A percentile compares a stretch with the other conserved stretches of the same genome.
Conservation (phyloP, 2,329 filamentous ascomycete genomes). For the Grosmannia huntii region DNA sequence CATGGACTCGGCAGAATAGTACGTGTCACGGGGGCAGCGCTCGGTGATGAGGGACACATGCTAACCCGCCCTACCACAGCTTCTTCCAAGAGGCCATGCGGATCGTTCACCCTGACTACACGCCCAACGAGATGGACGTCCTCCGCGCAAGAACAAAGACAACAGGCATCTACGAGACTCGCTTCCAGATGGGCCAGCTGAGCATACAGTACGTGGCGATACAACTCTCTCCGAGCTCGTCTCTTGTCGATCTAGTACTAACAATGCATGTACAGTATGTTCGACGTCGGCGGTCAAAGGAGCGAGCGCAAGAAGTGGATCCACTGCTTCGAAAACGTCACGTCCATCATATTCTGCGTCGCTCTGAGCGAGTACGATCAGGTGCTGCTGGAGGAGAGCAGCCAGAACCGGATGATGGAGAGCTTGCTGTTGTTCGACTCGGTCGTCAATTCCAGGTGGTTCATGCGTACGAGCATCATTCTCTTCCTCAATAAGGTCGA, state of each 20-base stretch:
- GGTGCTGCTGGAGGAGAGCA: constrained; percentile 90
- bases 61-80: constrained; percentile 31
- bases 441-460: constrained; percentile 97
- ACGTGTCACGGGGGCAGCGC: constrained; percentile 24
- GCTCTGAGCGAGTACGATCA: constrained; percentile 97
- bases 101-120: constrained; percentile 74
- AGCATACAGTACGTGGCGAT: constrained; percentile 79
- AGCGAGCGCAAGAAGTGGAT: constrained; percentile 99
- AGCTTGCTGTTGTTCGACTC: constrained; percentile 93
- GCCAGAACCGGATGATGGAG: constrained; percentile 99
- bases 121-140: constrained; percentile 89
- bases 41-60: neutral
- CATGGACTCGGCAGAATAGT: constrained; percentile 99
- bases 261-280: constrained; percentile 58
- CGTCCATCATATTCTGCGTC: constrained; percentile 98
- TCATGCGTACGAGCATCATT: constrained; percentile 97
- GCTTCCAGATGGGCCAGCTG: constrained; percentile 95
- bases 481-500: constrained; percentile 98
- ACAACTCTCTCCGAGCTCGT: too few species aligned
- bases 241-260: neutral
- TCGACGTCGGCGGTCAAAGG: constrained; percentile 92
- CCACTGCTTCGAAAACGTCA: constrained; percentile 99
- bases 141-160: constrained; percentile 94
- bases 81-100: constrained; percentile 90
- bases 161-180: constrained; percentile 96